Base-by-base conservation (phyloP, 768 basidiomycete species). In the Agaricus subrufescens region DNA sequence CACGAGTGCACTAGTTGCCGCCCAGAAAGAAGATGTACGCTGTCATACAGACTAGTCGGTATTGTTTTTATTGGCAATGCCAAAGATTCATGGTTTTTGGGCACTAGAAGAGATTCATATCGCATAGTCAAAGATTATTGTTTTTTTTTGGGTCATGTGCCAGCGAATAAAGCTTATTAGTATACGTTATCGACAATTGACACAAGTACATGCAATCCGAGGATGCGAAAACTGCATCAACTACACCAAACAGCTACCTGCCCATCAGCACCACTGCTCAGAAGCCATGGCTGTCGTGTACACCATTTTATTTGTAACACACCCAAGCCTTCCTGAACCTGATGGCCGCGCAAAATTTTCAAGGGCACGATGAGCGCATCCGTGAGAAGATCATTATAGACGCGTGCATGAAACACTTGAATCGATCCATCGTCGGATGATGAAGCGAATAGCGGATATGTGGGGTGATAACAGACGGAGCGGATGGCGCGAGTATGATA, bases 341-440 rank as follows among this genome's bases (percentile, higher is more conserved):
- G 75, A 70, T 98, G 97, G n/a, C 95, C 97, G 34, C 91, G 79
- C 46, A 99, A 78, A 51, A 98, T 96, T 73, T 98, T 98, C 65
- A 99, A 75, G 19, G 97, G 97, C 1, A 99, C 96, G 63, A 99
- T 98, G 57, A 98, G 77, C 31, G 97, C 96, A 71, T 99, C 96
- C 45, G 91, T 95, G 85, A 97, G 89, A 46, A 98, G 80, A 69
- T 99, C 97, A 65, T 84, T 89, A 74, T 91, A 98, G 45, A 98
- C 90, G 59, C 95, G 84, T 31, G 89, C 83, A 71, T 99, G 97
- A 84, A 99, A 98, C 62, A 99, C 77, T 69, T 98, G 96, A 63
- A 98, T 92, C 42, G 92, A 87, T 29, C 97, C 97, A 70, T 98
- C 97, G 70, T 99, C 97, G 25, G 94, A 95, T 43, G 93, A 91